Base-by-base conservation (phyloP, 495 filamentous ascomycete species). In the Penicillium lagena region DNA sequence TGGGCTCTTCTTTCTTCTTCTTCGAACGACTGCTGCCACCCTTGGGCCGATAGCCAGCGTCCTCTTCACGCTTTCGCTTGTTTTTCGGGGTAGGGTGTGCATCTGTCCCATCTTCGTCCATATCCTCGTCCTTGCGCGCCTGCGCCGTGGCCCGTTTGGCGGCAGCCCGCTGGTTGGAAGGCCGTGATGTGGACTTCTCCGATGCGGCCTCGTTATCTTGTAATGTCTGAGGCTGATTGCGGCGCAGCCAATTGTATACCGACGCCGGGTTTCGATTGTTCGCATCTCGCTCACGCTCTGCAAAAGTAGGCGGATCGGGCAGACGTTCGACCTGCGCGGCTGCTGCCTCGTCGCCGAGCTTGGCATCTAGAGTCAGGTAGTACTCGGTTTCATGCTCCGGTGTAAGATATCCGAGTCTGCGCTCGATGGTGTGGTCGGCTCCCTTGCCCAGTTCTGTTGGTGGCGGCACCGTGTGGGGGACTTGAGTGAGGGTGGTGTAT, bases 181-280 rank as follows among this genome's bases (percentile, higher is more conserved):
- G 64, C 27, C 70, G 56, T 22, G 66, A 62, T 40, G 57, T 66
- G 27, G 80, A 78, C 52, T 83, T 83, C 45, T 83, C 82, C 8
- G 80, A 79, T 15, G 63, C 68, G 29, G 66, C 64, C 58, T 91
- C 88, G 42, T 82, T 83, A 52, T 90, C 87, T 58, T 91, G 86
- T 0, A 94, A 67, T 66, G 85, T 83, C 45, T 89, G 80, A 0
- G 89, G 89, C 44, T 89, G 85, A 56, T 94, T 79, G 45, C 81
- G 80, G 30, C 87, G 79, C 15, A 96, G 70, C 90, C 90, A 96
- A 62, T 91, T 93, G 68, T 90, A 88, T 2, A 94, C 87, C 22
- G 84, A 89, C 32, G 86, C 82, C 0, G 86, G 88, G 54, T 95
- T 96, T 28, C 80, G 78, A 5, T 89, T 64, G 12, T 77, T 72